Evolutionary conservation across 441 rosid genomes (phyloP), one percentile per base, ranked within the genome.

Genomic region (Geranium incanum): DNA sequence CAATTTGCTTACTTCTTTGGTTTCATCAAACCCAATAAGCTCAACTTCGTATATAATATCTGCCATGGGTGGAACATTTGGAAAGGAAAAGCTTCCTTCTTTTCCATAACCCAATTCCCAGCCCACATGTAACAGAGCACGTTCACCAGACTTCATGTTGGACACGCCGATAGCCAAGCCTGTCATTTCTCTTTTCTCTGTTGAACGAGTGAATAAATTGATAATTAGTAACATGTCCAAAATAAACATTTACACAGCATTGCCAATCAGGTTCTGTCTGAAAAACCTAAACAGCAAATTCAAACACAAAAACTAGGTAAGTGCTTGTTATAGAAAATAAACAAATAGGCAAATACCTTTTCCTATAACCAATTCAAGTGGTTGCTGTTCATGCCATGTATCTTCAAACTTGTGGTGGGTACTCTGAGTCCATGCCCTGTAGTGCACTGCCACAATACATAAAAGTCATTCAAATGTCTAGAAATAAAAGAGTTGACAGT

Each of bases 101-200:
- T 88, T 85, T 55, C 98, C 98, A 78, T 94, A 91, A 71, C 90
- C 97, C 72, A 94, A 67, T 79, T 94, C 97, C 96, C 95, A 90
- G 69, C 91, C 91, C 74, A 94, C 93, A 64, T 79, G 86, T 71
- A 94, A 74, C 33, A 88, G 82, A 3, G 95, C 91, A 66, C 90
- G 90, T 72, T 94, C 98, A 77, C 97, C 97, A 33, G 93, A 78
- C 82, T 87, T 91, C 97, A 91, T 94, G 84, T 80, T 85, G 74
- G 87, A 80, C 76, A 90, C 89, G 45, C 97, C 98, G 72, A 90
- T 81, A 36, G 95, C 97, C 79, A 94, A 85, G 80, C 99, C 99
- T 23, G 84, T 76, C 97, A 90, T 82, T 82, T 85, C 95, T 75
- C 87, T 86, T 80, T 94, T 94, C 86, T 92, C 95, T 92, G 90